phyloP scores from a whole-genome alignment of 768 basidiomycete genomes.

The Suillus cothurnatus region DNA sequence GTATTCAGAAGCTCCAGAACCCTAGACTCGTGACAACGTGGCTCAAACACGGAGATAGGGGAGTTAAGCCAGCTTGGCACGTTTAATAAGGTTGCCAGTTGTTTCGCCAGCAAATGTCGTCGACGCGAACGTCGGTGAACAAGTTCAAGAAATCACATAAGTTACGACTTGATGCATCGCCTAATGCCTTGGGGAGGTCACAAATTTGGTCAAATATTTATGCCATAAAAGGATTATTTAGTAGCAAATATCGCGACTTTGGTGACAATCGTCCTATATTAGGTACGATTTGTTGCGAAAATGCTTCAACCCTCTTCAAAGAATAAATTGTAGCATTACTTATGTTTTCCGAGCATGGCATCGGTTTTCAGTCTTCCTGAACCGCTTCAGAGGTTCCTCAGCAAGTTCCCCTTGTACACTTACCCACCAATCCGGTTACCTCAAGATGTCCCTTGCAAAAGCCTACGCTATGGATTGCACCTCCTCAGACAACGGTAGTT shows the following conservation, averaged over 20 bases:
- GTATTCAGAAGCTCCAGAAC: background rate
- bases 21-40: background rate
- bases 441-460: conserved; percentile 27
- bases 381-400: conserved; percentile 52
- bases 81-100: background rate
- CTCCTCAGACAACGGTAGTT: conserved; percentile 36
- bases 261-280: background rate
- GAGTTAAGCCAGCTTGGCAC: background rate
- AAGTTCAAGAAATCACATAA: background rate
- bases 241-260: background rate
- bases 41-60: background rate
- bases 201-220: background rate
- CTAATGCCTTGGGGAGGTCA: background rate
- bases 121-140: background rate
- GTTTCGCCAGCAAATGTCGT: background rate
- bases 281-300: background rate
- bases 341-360: conserved; percentile 10
- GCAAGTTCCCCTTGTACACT: conserved; percentile 61
- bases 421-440: conserved; percentile 43
- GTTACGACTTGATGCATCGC: background rate
- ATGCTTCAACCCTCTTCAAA: background rate
- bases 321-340: background rate
- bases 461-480: conserved; percentile 69
- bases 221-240: background rate
- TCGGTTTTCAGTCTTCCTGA: conserved; percentile 33